Base-by-base conservation (phyloP, 176 grass and related monocot species). In the Puccinellia tenuiflora region DNA sequence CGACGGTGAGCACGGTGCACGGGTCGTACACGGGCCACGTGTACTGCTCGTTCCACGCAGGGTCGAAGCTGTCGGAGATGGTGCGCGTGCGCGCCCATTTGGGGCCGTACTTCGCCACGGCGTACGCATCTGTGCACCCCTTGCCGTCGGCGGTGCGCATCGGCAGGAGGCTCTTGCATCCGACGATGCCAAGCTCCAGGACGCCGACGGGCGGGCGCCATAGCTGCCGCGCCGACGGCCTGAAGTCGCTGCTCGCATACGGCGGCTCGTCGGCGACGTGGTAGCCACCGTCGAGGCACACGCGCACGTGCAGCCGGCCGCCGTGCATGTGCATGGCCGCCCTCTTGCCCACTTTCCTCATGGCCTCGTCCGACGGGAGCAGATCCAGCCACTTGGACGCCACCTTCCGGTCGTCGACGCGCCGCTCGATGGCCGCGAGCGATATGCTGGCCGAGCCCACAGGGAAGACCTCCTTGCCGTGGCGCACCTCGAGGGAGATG, bases 31-130 rank as follows among this genome's bases (percentile, higher is more conserved):
- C 85, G 3, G 91, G 92, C 92, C 92, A 98, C 42, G 96, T 98
- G 87, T 95, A 98, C 89, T 98, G 96, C 85, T 98, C 96, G 75
- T 98, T 98, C 92, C 92, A 95, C 20, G 92, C 87, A 51, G 96
- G 92, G 54, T 95, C 96, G 72, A 87, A 95, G 86, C 90, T 88
- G 79, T 98, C 90, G 33, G 90, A 68, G 47, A 92, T 81, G 51
- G 96, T 98, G 80, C 96, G 92, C 39, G 92, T 98, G 54, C 96
- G 91, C 20, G 90, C 92, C 96, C 96, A 98, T 76, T 98, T 98
- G 45, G 96, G 82, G 0, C 96, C 96, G 76, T 95, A 98, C 70
- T 93, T 98, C 17, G 96, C 92, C 37, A 98, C 89, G 12, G 85
- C 92, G 84, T 91, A 98, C 22, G 92, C 82, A 79, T 93, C 91